phyloP scores from a whole-genome alignment of 2,329 filamentous ascomycete species.

The Xylariaceae sp. region DNA sequence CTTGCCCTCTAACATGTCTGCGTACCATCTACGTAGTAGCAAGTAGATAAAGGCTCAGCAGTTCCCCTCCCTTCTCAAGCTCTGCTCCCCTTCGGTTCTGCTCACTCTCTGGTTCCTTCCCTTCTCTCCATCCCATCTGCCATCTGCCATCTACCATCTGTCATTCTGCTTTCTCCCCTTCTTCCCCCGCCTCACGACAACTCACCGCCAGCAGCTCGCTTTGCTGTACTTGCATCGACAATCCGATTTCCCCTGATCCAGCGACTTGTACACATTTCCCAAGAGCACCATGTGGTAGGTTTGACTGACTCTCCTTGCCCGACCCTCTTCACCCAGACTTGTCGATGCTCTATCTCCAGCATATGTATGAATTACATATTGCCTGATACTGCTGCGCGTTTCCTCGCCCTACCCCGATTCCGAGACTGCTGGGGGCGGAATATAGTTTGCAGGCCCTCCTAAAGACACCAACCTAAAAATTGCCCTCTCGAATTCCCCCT shows the following conservation, averaged over 20 bases:
- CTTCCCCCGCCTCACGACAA: not conserved
- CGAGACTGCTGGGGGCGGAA: not conserved
- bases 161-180: not conserved
- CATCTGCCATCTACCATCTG: not conserved
- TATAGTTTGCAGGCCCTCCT: constrained; percentile 2
- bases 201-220: not conserved
- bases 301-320: constrained; percentile 14
- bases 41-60: constrained; percentile 16
- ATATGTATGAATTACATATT: no score
- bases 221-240: constrained; percentile 6
- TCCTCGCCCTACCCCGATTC: constrained; percentile 10
- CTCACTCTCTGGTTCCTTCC: constrained; percentile 20
- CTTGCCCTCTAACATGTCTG: not conserved
- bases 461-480: not conserved
- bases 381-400: not conserved
- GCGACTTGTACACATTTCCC: constrained; percentile 14
- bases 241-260: constrained; percentile 3
- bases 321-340: not conserved
- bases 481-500: not conserved
- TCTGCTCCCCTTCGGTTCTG: constrained; percentile 12
- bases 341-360: constrained; percentile 1
- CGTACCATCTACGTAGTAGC: not conserved
- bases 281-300: constrained; percentile 33
- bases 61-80: constrained; percentile 12
- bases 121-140: constrained; percentile 13